A percentile compares a stretch with the other conserved stretches of the same genome.
Evolutionary conservation across 2,329 filamentous ascomycete species (phyloP).

Genomic region (Hymenoscyphus albidus): DNA sequence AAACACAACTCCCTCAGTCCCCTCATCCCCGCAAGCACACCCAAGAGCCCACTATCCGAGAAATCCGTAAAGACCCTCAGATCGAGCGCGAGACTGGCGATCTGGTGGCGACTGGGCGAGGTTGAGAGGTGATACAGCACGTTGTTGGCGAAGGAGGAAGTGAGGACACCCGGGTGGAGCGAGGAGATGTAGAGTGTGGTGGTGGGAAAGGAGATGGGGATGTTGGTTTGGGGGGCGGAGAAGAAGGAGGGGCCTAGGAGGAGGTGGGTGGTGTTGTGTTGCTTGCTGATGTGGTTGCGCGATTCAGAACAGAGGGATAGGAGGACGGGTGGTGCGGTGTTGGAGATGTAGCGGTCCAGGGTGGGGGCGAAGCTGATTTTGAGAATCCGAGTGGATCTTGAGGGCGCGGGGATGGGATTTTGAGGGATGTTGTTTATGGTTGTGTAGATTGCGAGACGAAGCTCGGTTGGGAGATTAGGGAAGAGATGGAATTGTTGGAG

Average conservation of each 20-base stretch:
- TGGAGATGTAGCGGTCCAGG: constrained; percentile 20
- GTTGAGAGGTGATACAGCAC: constrained; percentile 27
- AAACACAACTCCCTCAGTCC: constrained; percentile 21
- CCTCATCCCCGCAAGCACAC: constrained; percentile 23
- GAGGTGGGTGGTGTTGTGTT: constrained; percentile 10
- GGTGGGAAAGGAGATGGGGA: constrained; percentile 19
- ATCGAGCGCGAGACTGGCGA: constrained; percentile 24
- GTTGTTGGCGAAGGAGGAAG: constrained; percentile 18
- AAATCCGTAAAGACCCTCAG: constrained; percentile 26
- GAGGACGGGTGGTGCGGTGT: constrained; percentile 21
- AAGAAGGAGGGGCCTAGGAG: constrained; percentile 11
- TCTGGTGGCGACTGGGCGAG: constrained; percentile 21
- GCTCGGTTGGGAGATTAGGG: constrained; percentile 25
- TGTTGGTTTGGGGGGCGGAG: constrained; percentile 8
- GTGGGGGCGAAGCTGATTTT: constrained; percentile 25
- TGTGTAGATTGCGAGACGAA: constrained; percentile 28
- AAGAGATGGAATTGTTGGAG: constrained; percentile 24
- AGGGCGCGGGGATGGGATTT: constrained; percentile 4
- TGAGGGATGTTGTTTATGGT: constrained; percentile 12
- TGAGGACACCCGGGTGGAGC: constrained; percentile 18
- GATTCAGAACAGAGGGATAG: constrained; percentile 25
- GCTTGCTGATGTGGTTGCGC: constrained; percentile 14
- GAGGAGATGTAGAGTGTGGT: constrained; percentile 26
- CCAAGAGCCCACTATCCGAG: constrained; percentile 26
- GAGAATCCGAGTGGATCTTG: constrained; percentile 21